Percentiles rank a stretch among this genome's conserved stretches.
phyloP scores from a whole-genome alignment of 2,329 filamentous ascomycete species.

The Reticulascus tulasneorum region DNA sequence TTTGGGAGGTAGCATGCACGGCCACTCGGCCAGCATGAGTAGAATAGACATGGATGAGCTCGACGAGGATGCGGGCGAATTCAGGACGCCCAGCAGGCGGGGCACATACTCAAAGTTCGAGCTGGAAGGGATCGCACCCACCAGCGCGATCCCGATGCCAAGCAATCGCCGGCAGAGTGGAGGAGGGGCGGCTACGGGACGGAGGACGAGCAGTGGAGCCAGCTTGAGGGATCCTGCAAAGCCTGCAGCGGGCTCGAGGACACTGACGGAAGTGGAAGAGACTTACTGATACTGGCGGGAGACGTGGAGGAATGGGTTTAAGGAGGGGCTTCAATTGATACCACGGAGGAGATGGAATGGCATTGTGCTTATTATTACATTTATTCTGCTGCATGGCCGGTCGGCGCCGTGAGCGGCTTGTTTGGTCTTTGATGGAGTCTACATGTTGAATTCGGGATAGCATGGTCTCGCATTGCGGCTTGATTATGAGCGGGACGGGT shows the following conservation, averaged over 20 bases:
- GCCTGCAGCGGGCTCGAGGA: conserved; percentile 30
- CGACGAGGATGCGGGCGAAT: conserved; percentile 36
- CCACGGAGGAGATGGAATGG: conserved; percentile 21
- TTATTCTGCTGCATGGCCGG: too few species aligned
- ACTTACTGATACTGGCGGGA: conserved; percentile 39
- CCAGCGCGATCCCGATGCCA: conserved; percentile 45
- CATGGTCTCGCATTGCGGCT: too few species aligned
- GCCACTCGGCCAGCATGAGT: conserved; percentile 55
- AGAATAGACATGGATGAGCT: conserved; percentile 47
- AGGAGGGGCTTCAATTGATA: too few species aligned
- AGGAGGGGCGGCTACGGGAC: conserved; percentile 18
- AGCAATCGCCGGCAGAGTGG: conserved; percentile 39
- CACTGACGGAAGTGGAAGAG: conserved; percentile 50
- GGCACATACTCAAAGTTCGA: conserved; percentile 50
- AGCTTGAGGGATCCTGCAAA: conserved; percentile 18
- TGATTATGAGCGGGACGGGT: too few species aligned
- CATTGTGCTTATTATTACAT: too few species aligned
- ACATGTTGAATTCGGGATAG: too few species aligned
- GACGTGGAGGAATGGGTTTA: conserved; percentile 1
- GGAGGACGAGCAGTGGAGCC: conserved; percentile 37
- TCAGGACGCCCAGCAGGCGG: conserved; percentile 51
- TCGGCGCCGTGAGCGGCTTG: too few species aligned
- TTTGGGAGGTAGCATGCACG: conserved; percentile 59
- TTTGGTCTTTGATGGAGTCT: too few species aligned
- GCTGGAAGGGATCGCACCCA: conserved; percentile 36